Evolutionary conservation across 2,329 filamentous ascomycete genomes (phyloP).

Genomic region (Lojkania enalia): DNA sequence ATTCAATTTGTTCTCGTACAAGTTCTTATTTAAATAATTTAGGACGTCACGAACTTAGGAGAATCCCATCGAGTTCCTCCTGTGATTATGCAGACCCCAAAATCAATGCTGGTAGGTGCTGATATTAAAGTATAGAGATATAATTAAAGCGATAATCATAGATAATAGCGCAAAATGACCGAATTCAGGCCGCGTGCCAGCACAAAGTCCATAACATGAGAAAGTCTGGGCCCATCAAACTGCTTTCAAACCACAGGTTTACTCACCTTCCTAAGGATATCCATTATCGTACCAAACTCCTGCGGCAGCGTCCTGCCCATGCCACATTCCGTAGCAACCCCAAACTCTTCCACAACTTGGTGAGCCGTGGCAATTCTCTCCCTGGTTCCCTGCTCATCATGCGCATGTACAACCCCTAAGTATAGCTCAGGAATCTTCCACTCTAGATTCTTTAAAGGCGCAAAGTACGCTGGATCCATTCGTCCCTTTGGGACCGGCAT

Average conservation of each 20-base stretch:
- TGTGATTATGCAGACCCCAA: no score
- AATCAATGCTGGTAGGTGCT: no score
- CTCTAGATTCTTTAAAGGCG: constrained; percentile 42
- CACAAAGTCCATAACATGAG: no score
- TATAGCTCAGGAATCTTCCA: constrained; percentile 42
- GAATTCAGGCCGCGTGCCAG: no score
- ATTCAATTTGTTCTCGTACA: no score
- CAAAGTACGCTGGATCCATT: constrained; percentile 44
- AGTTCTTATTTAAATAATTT: no score
- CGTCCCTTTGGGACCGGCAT: constrained; percentile 50
- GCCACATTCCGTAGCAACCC: constrained; percentile 50
- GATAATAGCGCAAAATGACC: no score
- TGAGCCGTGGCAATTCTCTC: constrained; percentile 45
- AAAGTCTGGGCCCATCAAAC: no score
- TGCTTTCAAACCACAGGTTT: not conserved
- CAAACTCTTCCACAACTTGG: constrained; percentile 39
- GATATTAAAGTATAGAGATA: no score
- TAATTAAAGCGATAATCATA: no score
- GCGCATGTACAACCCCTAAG: constrained; percentile 47
- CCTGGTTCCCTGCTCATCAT: constrained; percentile 45
- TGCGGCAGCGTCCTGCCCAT: constrained; percentile 40
- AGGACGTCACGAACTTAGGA: no score
- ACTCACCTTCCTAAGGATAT: constrained; percentile 16
- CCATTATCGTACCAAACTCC: constrained; percentile 29
- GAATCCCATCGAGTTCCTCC: no score